Evolutionary conservation across 139 green algal genomes (phyloP).

Genomic region (Edaphochlamys debaryana): DNA sequence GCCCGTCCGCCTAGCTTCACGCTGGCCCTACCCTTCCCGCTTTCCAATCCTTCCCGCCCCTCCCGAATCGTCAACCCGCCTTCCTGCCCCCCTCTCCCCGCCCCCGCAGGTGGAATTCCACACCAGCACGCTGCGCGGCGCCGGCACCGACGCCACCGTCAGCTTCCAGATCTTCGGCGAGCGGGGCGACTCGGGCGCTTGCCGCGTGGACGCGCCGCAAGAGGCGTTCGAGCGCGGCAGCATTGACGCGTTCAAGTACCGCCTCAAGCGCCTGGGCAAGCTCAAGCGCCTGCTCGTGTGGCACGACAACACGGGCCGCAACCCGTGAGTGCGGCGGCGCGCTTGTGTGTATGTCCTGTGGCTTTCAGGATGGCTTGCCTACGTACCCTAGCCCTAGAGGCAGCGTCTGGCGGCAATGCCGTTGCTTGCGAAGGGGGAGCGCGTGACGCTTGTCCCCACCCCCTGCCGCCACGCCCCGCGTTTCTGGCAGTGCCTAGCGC

Average conservation of each 20-base stretch:
- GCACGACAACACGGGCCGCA: slow-evolving; percentile 62
- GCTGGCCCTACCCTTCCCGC: too few relatives aligned
- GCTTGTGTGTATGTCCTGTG: not conserved
- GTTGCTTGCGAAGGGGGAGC: too few relatives aligned
- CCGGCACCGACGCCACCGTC: slow-evolving; percentile 68
- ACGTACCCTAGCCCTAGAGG: too few relatives aligned
- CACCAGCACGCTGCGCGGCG: slow-evolving; percentile 52
- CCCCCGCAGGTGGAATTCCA: slow-evolving; percentile 58
- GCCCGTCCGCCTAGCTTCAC: too few relatives aligned
- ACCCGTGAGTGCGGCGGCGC: slow-evolving; percentile 32
- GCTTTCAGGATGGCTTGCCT: too few relatives aligned
- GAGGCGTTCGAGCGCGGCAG: slow-evolving; percentile 64
- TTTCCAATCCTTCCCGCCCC: not conserved
- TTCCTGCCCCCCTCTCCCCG: too few relatives aligned
- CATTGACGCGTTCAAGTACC: slow-evolving; percentile 56
- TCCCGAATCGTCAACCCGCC: not conserved
- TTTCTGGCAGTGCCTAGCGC: too few relatives aligned
- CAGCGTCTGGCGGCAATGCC: too few relatives aligned
- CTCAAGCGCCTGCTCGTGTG: slow-evolving; percentile 53
- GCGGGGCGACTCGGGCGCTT: slow-evolving; percentile 35
- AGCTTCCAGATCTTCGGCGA: slow-evolving; percentile 59
- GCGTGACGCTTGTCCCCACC: too few relatives aligned
- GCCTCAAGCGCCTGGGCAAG: slow-evolving; percentile 32
- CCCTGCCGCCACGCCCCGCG: too few relatives aligned
- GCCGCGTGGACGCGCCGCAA: slow-evolving; percentile 45